Base-by-base conservation (phyloP, 176 grass and related monocot genomes). In the Thalia dealbata region DNA sequence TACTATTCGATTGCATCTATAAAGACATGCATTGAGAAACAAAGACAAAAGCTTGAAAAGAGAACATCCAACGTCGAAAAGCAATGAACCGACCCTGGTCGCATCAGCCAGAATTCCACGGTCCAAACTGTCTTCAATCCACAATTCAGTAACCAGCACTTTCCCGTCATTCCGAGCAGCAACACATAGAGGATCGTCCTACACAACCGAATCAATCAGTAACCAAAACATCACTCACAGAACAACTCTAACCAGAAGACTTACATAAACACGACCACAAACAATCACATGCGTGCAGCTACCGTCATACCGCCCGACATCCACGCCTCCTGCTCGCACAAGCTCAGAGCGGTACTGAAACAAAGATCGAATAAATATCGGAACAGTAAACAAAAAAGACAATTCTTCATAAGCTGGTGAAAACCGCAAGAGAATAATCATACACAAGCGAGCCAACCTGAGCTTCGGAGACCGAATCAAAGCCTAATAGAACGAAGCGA, bases 101-200 rank as follows among this genome's bases (percentile, higher is more conserved):
- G 82, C 72, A 48, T 90, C 89, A 12, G 78, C 93, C 42, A 81
- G 75, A 7, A 24, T 64, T 3, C 80, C 82, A 13, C 21, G 64
- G 54, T 96, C 81, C 70, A 96, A 61, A 70, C 82, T 86, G 54
- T 88, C 89, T 45, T 96, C 89, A 16, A 96, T 81, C 93, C 93
- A 96, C 21, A 75, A 56, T 70, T 84, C 89, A 23, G 26, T 92
- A 54, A 96, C 93, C 11, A 96, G 78, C 64, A 76, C 82, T 69
- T 81, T 90, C 61, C 89, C 86, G 42, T 96, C 64, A 18, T 82
- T 72, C 75, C 93, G 85, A 67, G 89, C 93, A 69, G 75, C 74
- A 74, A 78, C 61, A 67, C 93, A 96, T 48, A 66, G 43, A 13
- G 84, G 81, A 66, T 92, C 89, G 78, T 96, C 89, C 93, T 96